phyloP scores from a whole-genome alignment of 2,329 filamentous ascomycete genomes.

The Rhexocercosporidium sp. region DNA sequence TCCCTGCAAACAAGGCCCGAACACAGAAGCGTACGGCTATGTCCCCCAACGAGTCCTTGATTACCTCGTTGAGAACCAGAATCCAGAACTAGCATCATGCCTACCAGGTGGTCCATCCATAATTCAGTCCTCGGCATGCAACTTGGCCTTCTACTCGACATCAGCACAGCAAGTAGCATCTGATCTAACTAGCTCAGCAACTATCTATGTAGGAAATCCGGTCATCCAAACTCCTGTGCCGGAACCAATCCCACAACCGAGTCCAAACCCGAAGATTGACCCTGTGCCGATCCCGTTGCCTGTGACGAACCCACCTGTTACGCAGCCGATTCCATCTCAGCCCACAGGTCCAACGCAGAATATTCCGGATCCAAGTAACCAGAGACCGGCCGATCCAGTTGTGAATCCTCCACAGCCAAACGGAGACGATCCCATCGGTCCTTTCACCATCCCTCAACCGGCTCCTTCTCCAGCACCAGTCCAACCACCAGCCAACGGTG shows the following conservation, averaged over 20 bases:
- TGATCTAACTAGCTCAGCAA: conserved; percentile 20
- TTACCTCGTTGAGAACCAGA: conserved; percentile 23
- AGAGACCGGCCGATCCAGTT: neutral
- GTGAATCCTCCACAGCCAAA: neutral
- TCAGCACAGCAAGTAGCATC: conserved; percentile 11
- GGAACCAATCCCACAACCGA: neutral
- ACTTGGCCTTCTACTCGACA: neutral
- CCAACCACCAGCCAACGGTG: neutral
- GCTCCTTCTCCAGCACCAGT: neutral
- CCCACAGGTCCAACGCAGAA: neutral
- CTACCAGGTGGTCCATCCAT: conserved; percentile 29
- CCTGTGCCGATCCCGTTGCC: neutral
- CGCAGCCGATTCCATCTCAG: neutral
- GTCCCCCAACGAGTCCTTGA: conserved; percentile 28
- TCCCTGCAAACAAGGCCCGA: neutral
- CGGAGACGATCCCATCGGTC: neutral
- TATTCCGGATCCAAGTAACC: neutral
- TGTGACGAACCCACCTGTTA: neutral
- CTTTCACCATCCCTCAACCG: conserved; percentile 3
- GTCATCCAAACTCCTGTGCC: neutral
- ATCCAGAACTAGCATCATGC: conserved; percentile 23
- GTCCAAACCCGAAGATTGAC: neutral
- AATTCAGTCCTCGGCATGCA: neutral
- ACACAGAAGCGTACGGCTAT: conserved; percentile 25
- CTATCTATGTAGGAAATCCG: conserved; percentile 13